phyloP scores from a whole-genome alignment of 495 filamentous ascomycete species.

The Talaromyces liani region DNA sequence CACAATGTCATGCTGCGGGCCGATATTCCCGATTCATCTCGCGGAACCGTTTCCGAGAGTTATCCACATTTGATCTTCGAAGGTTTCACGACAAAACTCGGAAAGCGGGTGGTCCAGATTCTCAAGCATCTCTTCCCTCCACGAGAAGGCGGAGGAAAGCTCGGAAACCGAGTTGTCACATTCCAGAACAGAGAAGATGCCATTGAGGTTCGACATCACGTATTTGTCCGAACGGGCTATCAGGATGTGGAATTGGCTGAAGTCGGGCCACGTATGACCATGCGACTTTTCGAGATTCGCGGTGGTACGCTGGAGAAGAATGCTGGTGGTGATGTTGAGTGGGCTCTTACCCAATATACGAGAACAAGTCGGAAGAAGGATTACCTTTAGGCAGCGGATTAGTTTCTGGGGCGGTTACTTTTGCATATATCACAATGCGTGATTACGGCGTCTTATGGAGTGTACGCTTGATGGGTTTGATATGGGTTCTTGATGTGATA shows the following conservation, averaged over 20 bases:
- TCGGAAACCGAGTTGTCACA: constrained; percentile 83
- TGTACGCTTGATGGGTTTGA: background rate
- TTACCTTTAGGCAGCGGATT: constrained; percentile 54
- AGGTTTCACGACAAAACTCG: constrained; percentile 79
- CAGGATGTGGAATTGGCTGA: constrained; percentile 88
- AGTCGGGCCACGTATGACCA: constrained; percentile 93
- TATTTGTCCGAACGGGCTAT: constrained; percentile 78
- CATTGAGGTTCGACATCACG: constrained; percentile 79
- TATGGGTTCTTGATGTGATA: background rate
- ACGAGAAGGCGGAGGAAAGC: constrained; percentile 63
- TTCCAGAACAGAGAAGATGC: constrained; percentile 94
- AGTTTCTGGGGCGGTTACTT: background rate
- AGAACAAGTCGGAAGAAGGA: constrained; percentile 89
- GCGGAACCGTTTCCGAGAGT: constrained; percentile 86
- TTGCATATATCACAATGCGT: constrained; percentile 7
- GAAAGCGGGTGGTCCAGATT: constrained; percentile 77
- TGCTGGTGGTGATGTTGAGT: constrained; percentile 94
- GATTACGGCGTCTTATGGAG: constrained; percentile 1
- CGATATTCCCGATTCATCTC: constrained; percentile 80
- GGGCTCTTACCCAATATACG: constrained; percentile 91
- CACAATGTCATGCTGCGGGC: constrained; percentile 92
- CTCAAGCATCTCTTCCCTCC: constrained; percentile 94
- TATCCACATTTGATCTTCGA: constrained; percentile 97
- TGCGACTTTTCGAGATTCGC: constrained; percentile 90
- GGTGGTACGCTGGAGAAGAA: constrained; percentile 84